Evolutionary conservation across 768 basidiomycete genomes (phyloP).

Genomic region (Lentinus tigrinus): DNA sequence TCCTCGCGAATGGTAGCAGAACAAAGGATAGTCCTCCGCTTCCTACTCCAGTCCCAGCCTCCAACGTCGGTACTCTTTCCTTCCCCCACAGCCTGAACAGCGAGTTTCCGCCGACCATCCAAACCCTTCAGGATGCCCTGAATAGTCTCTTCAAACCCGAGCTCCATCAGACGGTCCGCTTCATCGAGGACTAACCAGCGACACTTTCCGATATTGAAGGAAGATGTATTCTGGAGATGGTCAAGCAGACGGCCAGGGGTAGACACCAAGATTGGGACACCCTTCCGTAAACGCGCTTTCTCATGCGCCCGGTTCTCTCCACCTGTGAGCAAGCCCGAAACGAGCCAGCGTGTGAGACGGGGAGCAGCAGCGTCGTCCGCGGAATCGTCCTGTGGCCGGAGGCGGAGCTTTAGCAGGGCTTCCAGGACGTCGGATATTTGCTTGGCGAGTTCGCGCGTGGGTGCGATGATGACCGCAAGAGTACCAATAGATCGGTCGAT

Average conservation of each 20-base stretch:
- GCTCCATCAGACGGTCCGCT: slow-evolving; percentile 95
- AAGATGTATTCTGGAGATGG: slow-evolving; percentile 92
- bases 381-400: slow-evolving; percentile 55
- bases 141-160: slow-evolving; percentile 96
- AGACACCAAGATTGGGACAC: slow-evolving; percentile 90
- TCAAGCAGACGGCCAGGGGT: slow-evolving; percentile 95
- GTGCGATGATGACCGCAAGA: slow-evolving; percentile 90
- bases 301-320: slow-evolving; percentile 95
- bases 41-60: slow-evolving; percentile 81
- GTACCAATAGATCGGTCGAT: slow-evolving; percentile 96
- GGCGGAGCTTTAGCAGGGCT: slow-evolving; percentile 70
- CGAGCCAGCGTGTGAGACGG: slow-evolving; percentile 84
- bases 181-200: slow-evolving; percentile 97
- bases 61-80: slow-evolving; percentile 71
- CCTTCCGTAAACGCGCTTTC: slow-evolving; percentile 93
- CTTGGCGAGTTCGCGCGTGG: slow-evolving; percentile 93
- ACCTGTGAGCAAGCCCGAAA: slow-evolving; percentile 89
- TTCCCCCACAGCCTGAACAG: slow-evolving; percentile 61
- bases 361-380: slow-evolving; percentile 44
- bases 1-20: slow-evolving; percentile 96
- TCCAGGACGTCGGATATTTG: slow-evolving; percentile 97
- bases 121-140: slow-evolving; percentile 84
- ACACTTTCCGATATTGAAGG: slow-evolving; percentile 90
- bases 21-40: slow-evolving; percentile 86
- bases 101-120: slow-evolving; percentile 79